phyloP scores from a whole-genome alignment of 257 asterid genomes.

The Cynanchum wilfordii region DNA sequence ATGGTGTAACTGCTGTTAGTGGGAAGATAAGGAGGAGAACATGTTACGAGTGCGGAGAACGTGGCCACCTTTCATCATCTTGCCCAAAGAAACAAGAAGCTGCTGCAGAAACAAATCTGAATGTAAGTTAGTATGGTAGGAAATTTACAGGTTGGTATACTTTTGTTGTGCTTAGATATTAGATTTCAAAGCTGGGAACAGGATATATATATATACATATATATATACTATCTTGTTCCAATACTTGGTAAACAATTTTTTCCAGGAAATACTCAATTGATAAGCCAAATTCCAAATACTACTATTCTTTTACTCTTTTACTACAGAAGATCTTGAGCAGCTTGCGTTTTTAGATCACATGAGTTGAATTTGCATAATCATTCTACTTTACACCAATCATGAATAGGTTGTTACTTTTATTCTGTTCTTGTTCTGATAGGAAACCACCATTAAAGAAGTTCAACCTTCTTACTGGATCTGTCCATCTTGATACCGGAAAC shows the following conservation, averaged over 20 bases:
- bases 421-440: not conserved
- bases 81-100: slow-evolving; percentile 60
- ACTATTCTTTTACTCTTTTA: not conserved
- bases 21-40: slow-evolving; percentile 78
- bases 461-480: not conserved
- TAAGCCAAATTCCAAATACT: not conserved
- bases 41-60: slow-evolving; percentile 82
- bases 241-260: not conserved
- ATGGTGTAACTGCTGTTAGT: slow-evolving; percentile 30
- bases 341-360: too few species aligned
- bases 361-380: too few species aligned
- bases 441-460: not conserved
- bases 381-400: not conserved
- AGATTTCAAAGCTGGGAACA: not conserved
- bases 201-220: too few species aligned
- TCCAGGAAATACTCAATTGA: not conserved
- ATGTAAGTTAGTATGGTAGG: slow-evolving; percentile 22
- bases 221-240: not conserved
- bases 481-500: not conserved
- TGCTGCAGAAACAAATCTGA: slow-evolving; percentile 31
- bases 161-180: not conserved
- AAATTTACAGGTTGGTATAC: not conserved
- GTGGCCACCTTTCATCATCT: slow-evolving; percentile 72
- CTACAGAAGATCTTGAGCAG: not conserved
- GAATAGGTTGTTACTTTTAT: not conserved